These are phyloP conservation scores for Ophiostoma ulmi DNA, from an alignment of 2,329 filamentous ascomycete genomes.

Conservation along the genomic window DNA sequence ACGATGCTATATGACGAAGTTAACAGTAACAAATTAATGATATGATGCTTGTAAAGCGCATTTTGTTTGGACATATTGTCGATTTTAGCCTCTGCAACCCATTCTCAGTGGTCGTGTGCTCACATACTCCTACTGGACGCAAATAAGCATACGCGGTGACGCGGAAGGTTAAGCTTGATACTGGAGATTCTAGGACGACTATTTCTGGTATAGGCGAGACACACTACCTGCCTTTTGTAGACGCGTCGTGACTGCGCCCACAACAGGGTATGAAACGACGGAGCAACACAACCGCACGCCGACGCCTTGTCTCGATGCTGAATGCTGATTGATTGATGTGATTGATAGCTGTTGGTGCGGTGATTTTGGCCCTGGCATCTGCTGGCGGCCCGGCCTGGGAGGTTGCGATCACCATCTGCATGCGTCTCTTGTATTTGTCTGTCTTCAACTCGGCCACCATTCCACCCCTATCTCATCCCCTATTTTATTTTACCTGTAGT, in stretches of 20 bases:
- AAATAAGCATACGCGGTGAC: neutral
- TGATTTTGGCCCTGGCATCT: neutral
- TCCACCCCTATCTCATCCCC: neutral
- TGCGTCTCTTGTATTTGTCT: neutral
- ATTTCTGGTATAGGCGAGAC: neutral
- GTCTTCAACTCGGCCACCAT: neutral
- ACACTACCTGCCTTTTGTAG: neutral
- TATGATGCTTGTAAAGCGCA: too few species aligned
- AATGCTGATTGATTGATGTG: neutral
- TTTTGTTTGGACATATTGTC: neutral
- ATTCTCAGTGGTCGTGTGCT: conserved; percentile 6
- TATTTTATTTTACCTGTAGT: neutral
- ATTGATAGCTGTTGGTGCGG: neutral
- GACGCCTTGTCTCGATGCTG: conserved; percentile 1
- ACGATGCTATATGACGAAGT: neutral
- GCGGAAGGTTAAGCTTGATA: neutral
- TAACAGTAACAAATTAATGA: neutral
- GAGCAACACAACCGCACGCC: conserved; percentile 6
- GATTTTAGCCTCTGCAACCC: neutral
- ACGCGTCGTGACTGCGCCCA: neutral
- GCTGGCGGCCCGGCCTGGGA: neutral
- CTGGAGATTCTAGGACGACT: neutral
- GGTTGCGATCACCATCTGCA: neutral
- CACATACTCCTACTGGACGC: neutral
- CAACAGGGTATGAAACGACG: neutral